Percentiles rank a stretch among this genome's conserved stretches.
phyloP scores from a whole-genome alignment of 2,329 filamentous ascomycete species.

The Fusarium torreyae region DNA sequence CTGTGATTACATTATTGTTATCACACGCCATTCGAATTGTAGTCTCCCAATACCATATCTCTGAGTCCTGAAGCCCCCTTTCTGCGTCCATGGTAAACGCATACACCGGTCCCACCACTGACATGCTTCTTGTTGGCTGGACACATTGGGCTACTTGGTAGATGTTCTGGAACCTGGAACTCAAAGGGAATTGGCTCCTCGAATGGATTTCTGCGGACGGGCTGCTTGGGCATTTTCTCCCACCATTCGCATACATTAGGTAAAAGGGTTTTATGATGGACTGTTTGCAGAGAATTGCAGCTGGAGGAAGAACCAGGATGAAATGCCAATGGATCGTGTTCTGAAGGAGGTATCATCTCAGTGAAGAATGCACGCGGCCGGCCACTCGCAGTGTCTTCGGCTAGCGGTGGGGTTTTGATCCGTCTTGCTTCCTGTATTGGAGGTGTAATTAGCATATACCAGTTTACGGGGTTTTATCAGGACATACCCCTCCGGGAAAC shows the following conservation, averaged over 20 bases:
- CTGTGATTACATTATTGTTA: neutral
- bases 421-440: conserved; percentile 63
- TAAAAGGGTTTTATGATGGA: conserved; percentile 44
- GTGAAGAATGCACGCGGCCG: conserved; percentile 62
- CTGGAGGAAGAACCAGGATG: conserved; percentile 9
- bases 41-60: neutral
- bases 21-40: neutral
- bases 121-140: conserved; percentile 63
- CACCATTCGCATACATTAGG: conserved; percentile 55
- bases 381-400: conserved; percentile 57
- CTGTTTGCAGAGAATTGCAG: conserved; percentile 35
- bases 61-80: conserved; percentile 34
- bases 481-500: conserved; percentile 56
- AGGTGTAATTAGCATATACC: conserved; percentile 26
- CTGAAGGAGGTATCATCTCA: conserved; percentile 54
- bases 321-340: conserved; percentile 6
- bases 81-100: conserved; percentile 65
- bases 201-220: conserved; percentile 39
- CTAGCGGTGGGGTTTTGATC: conserved; percentile 63
- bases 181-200: conserved; percentile 54
- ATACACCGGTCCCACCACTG: conserved; percentile 63
- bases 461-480: neutral
- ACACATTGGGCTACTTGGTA: conserved; percentile 67
- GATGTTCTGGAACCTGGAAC: conserved; percentile 67
- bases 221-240: conserved; percentile 51